phyloP scores from a whole-genome alignment of 495 filamentous ascomycete genomes.

The Podospora appendiculata region DNA sequence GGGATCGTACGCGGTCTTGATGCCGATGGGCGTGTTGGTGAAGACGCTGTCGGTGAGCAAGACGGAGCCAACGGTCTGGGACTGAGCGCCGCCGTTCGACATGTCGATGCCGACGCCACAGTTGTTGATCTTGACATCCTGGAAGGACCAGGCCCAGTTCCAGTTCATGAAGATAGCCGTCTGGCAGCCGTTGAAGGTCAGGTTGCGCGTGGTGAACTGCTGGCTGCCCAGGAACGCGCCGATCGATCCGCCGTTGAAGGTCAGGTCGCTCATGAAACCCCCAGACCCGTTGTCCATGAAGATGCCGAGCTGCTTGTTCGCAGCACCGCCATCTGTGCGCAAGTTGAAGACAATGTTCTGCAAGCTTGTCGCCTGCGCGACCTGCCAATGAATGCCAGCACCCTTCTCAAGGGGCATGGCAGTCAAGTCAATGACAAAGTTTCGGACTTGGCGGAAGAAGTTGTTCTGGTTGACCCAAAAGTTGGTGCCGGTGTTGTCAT shows the following conservation, averaged over 20 bases:
- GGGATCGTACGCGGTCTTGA: conserved; percentile 65
- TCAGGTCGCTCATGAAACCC: conserved; percentile 80
- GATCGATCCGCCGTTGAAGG: conserved; percentile 79
- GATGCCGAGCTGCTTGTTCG: conserved; percentile 78
- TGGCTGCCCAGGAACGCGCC: conserved; percentile 88
- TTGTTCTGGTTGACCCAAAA: conserved; percentile 94
- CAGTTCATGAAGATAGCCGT: conserved; percentile 92
- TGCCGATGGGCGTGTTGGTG: conserved; percentile 62
- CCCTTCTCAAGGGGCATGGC: conserved; percentile 55
- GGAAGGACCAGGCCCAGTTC: conserved; percentile 90
- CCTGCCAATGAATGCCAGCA: conserved; percentile 95
- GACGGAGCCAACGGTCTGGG: conserved; percentile 72
- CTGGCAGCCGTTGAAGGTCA: conserved; percentile 82
- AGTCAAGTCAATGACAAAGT: conserved; percentile 84
- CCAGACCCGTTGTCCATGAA: conserved; percentile 97
- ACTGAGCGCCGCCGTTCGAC: conserved; percentile 48
- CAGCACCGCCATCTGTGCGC: conserved; percentile 58
- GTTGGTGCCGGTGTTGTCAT: conserved; percentile 48
- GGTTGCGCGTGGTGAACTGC: conserved; percentile 88
- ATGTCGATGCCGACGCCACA: conserved; percentile 77
- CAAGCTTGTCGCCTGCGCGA: conserved; percentile 85
- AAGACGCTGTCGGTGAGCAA: conserved; percentile 74
- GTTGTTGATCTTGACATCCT: conserved; percentile 73
- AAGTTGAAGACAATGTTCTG: conserved; percentile 92
- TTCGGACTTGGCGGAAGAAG: conserved; percentile 94